Evolutionary conservation across 164 flowering plant species (phyloP).

Genomic region (Euptelea pleiosperma): DNA sequence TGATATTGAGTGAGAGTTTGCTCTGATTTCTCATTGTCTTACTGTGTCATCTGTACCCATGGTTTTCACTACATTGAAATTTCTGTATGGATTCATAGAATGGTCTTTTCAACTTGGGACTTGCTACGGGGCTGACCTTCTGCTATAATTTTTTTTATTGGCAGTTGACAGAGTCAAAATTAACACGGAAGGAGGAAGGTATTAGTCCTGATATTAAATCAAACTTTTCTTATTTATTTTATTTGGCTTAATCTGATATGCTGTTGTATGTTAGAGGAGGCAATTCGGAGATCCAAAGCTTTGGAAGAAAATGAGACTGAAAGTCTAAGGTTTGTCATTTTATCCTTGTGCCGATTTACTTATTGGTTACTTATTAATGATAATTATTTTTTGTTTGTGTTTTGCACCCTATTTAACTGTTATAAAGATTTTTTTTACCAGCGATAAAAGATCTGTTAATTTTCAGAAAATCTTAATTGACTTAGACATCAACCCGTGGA

Average conservation of each 20-base stretch:
- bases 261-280: conserved; percentile 54
- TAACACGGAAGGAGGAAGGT: conserved; percentile 79
- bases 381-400: not conserved
- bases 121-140: conserved; percentile 3
- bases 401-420: not conserved
- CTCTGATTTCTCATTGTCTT: too few relatives aligned
- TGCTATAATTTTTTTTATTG: conserved; percentile 8
- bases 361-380: conserved; percentile 3
- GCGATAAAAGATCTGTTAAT: too few relatives aligned
- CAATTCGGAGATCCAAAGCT: conserved; percentile 71
- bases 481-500: too few relatives aligned
- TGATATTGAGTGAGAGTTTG: too few relatives aligned
- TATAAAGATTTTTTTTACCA: too few relatives aligned
- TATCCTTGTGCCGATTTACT: not conserved
- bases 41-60: too few relatives aligned
- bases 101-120: conserved; percentile 1
- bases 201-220: conserved; percentile 5
- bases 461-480: too few relatives aligned
- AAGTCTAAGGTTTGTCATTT: conserved; percentile 55
- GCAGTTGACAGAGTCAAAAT: conserved; percentile 66
- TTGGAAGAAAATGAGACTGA: conserved; percentile 51
- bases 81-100: not conserved
- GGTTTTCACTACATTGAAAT: not conserved
- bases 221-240: not conserved
- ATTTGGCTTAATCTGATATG: conserved; percentile 4